Percentiles rank a stretch among this genome's conserved stretches.
These are phyloP conservation scores for Aspergillus flavus DNA, from an alignment of 2,329 filamentous ascomycete genomes.

Conservation along the genomic window DNA sequence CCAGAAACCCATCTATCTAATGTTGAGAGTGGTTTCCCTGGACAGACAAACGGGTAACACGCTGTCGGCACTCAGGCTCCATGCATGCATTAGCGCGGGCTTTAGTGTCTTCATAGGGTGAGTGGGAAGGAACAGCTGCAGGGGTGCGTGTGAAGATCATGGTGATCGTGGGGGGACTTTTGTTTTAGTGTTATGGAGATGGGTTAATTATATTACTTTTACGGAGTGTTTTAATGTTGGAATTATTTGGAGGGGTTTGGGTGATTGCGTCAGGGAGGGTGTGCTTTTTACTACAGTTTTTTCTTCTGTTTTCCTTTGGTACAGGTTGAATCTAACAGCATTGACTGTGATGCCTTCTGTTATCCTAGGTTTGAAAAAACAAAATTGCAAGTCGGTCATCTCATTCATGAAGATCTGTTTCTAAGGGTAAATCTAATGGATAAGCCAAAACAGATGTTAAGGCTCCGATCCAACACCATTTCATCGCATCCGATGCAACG, in stretches of 20 bases:
- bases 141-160: neutral
- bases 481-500: neutral
- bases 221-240: too few relatives aligned
- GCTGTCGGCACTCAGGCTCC: neutral
- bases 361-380: neutral
- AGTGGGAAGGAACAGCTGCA: neutral
- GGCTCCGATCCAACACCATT: neutral
- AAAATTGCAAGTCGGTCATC: neutral
- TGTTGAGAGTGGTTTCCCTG: neutral
- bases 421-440: neutral
- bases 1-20: neutral
- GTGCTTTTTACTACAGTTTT: neutral
- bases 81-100: neutral
- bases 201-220: neutral
- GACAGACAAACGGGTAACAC: neutral
- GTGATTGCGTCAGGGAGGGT: too few relatives aligned
- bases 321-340: neutral
- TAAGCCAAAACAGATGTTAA: neutral
- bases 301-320: neutral
- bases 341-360: neutral
- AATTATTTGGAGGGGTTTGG: neutral
- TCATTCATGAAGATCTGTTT: constrained; percentile 1
- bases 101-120: neutral
- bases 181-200: neutral
- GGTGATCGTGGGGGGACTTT: neutral